Evolutionary conservation across 345 rosid species (phyloP).

Genomic region (Melaleuca quinquenervia): DNA sequence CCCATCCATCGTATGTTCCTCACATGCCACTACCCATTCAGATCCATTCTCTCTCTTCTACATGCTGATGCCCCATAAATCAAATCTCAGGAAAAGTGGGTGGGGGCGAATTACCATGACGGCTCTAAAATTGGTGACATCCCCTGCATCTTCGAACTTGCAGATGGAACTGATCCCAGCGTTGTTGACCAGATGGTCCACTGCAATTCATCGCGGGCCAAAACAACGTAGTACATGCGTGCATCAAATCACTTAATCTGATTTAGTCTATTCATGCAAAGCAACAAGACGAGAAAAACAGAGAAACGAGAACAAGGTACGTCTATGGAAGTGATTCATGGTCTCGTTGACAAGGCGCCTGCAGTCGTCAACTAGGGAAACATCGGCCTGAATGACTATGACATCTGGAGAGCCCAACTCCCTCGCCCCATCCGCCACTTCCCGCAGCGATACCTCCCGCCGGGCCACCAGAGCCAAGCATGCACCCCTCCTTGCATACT

Average conservation of each 20-base stretch:
- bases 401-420: slow-evolving; percentile 37
- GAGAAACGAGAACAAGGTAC: slow-evolving; percentile 13
- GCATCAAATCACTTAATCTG: neutral
- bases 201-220: slow-evolving; percentile 6
- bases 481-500: slow-evolving; percentile 53
- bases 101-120: slow-evolving; percentile 28
- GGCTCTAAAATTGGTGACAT: slow-evolving; percentile 24
- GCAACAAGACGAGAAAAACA: neutral
- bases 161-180: slow-evolving; percentile 42
- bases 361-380: slow-evolving; percentile 41
- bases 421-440: slow-evolving; percentile 25
- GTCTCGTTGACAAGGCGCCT: slow-evolving; percentile 28
- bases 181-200: slow-evolving; percentile 61
- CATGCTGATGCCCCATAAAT: neutral
- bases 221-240: neutral
- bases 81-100: neutral
- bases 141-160: slow-evolving; percentile 36
- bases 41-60: neutral
- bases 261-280: neutral
- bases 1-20: neutral
- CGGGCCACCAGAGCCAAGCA: slow-evolving; percentile 46
- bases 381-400: slow-evolving; percentile 35
- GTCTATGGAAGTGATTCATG: slow-evolving; percentile 29
- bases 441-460: slow-evolving; percentile 25
- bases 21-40: neutral